Base-by-base conservation (phyloP, 495 filamentous ascomycete genomes). In the Daldinia grandis region DNA sequence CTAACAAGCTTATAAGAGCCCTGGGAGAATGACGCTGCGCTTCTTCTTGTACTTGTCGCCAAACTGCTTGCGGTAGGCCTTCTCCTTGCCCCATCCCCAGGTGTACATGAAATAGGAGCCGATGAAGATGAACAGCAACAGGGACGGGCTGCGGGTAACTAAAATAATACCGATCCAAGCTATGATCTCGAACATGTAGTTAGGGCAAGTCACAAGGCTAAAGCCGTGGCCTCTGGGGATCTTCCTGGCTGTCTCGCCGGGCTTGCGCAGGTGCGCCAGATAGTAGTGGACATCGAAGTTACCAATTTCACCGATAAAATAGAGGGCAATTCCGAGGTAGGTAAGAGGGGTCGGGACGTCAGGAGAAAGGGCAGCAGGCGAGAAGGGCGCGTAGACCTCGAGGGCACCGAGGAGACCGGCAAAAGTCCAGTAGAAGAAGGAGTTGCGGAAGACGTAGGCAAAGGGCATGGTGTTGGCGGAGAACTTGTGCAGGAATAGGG, bases 11-110 rank as follows among this genome's bases (percentile, higher is more conserved):
- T 66, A 85, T 66, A 84, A 80, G 33, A 87, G 74, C 19, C 90
- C 91, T 21, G 95, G 94, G 24, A 98, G 68, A 80, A 99, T 91
- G 61, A 84, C 85, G 74, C 82, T 91, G 67, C 87, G 86, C 91
- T 98, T 98, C 83, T 88, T 90, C 87, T 91, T 92, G 79, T 99
- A 99, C 78, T 88, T 90, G 69, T 91, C 90, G 50, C 90, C 90
- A 79, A 98, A 97, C 78, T 97, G 92, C 79, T 91, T 90, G 62
- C 95, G 87, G 78, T 96, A 94, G 59, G 90, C 88, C 76, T 81
- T 85, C 87, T 99, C 95, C 87, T 97, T 98, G 88, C 94, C 96
- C 80, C 84, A 84, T 9, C 91, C 96, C 95, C 95, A 99, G 57
- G 78, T 76, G 55, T 85, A 85, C 95, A 99, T 98, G 82, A 92